Conservation (phyloP, 106 monocot species). For the Vanilla planifolia region DNA sequence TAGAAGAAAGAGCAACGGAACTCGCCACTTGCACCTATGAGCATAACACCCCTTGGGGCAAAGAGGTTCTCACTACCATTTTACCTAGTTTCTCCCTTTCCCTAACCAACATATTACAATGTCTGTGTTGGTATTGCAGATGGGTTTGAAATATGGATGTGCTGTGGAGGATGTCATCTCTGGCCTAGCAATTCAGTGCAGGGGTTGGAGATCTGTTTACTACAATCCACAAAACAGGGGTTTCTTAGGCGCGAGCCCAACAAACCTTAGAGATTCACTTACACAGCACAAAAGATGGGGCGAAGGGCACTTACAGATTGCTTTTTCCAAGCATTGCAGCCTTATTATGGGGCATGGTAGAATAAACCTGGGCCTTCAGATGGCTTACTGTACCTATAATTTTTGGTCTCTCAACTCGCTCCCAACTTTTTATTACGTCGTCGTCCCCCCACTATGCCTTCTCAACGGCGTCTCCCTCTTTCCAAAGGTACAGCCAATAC, state of each 20-base stretch:
- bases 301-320: slow-evolving; percentile 50
- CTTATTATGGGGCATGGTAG: slow-evolving; percentile 42
- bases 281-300: slow-evolving; percentile 65
- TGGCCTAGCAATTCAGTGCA: slow-evolving; percentile 52
- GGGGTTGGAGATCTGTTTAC: slow-evolving; percentile 55
- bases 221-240: slow-evolving; percentile 34
- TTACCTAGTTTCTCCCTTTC: no score
- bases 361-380: slow-evolving; percentile 35
- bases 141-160: slow-evolving; percentile 60
- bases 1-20: slow-evolving; percentile 23
- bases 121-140: slow-evolving; percentile 26
- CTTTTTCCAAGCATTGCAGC: slow-evolving; percentile 51
- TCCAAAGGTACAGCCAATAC: slow-evolving; percentile 46
- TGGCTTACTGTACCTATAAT: slow-evolving; percentile 38
- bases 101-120: no score
- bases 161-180: slow-evolving; percentile 63
- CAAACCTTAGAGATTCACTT: slow-evolving; percentile 35
- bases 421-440: slow-evolving; percentile 14
- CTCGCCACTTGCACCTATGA: slow-evolving; percentile 34
- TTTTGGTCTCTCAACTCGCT: slow-evolving; percentile 38
- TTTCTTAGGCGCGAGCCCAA: slow-evolving; percentile 55
- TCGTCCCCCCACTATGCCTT: slow-evolving; percentile 26
- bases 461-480: slow-evolving; percentile 26
- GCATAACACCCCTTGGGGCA: slow-evolving; percentile 28
- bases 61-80: no score